Conservation (phyloP, 768 basidiomycete species). For the Coprinopsis sp. region DNA sequence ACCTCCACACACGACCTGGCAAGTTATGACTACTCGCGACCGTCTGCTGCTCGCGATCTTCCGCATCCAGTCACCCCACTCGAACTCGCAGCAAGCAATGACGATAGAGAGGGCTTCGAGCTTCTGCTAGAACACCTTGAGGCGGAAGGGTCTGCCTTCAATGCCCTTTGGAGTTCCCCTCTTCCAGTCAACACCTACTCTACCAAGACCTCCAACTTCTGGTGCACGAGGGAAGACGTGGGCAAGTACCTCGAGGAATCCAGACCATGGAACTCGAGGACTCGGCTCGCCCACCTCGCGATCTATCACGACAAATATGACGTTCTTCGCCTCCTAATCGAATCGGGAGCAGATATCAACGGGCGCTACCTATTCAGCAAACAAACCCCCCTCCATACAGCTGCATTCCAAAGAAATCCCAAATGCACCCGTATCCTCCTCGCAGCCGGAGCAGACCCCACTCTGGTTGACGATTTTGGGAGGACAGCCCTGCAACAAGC, state of each 20-base stretch:
- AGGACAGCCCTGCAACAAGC: background rate
- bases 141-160: background rate
- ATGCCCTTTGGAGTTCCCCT: background rate
- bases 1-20: too few species aligned
- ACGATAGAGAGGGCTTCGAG: background rate
- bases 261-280: background rate
- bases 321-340: background rate
- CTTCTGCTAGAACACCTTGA: background rate
- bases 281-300: background rate
- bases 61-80: background rate
- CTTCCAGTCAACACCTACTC: too few species aligned
- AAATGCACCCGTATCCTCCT: background rate
- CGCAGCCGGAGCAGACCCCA: background rate
- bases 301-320: background rate
- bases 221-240: background rate
- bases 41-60: background rate
- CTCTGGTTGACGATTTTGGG: background rate
- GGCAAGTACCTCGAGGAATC: background rate
- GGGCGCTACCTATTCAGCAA: background rate
- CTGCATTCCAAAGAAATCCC: background rate
- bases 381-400: background rate
- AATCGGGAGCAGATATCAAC: background rate
- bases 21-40: too few species aligned
- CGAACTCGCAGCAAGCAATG: background rate
- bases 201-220: background rate